Percentiles rank a stretch among this genome's conserved stretches.
Evolutionary conservation across 108 stramenopile genomes (phyloP).

Genomic region (Discostella pseudostelligera): DNA sequence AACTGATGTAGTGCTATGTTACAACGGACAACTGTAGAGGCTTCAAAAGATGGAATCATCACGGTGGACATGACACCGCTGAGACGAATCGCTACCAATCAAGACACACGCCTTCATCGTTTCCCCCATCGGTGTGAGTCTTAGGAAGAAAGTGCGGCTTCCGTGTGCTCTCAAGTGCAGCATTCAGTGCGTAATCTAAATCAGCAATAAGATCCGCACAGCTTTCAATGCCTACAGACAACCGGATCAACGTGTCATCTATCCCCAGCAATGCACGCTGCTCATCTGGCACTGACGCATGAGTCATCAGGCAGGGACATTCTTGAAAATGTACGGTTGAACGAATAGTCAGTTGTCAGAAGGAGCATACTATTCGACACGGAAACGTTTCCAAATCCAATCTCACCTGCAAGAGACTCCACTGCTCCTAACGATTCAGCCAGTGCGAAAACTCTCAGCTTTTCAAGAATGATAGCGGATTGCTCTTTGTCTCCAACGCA

Average conservation of each 20-base stretch:
- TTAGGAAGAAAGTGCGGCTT: too few relatives aligned
- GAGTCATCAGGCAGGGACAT: conserved; percentile 75
- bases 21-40: too few relatives aligned
- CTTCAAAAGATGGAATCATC: too few relatives aligned
- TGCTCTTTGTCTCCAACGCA: conserved; percentile 69
- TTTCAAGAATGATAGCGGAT: conserved; percentile 51
- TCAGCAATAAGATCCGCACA: conserved; percentile 59
- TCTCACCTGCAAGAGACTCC: conserved; percentile 60
- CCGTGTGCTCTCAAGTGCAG: conserved; percentile 22
- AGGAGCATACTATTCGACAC: neutral
- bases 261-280: conserved; percentile 58
- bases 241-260: conserved; percentile 62
- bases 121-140: too few relatives aligned
- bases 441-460: conserved; percentile 60
- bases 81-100: too few relatives aligned
- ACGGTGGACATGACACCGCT: too few relatives aligned
- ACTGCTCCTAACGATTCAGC: conserved; percentile 77
- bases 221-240: conserved; percentile 70
- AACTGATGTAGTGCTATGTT: too few relatives aligned
- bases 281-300: conserved; percentile 69
- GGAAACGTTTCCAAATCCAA: neutral
- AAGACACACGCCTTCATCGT: neutral
- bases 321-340: conserved; percentile 15
- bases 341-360: neutral
- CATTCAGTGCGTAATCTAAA: conserved; percentile 50